Percentiles rank a stretch among this genome's conserved stretches.
These are phyloP conservation scores for Leccinellum luteum DNA, from an alignment of 768 basidiomycete species.

Conservation along the genomic window DNA sequence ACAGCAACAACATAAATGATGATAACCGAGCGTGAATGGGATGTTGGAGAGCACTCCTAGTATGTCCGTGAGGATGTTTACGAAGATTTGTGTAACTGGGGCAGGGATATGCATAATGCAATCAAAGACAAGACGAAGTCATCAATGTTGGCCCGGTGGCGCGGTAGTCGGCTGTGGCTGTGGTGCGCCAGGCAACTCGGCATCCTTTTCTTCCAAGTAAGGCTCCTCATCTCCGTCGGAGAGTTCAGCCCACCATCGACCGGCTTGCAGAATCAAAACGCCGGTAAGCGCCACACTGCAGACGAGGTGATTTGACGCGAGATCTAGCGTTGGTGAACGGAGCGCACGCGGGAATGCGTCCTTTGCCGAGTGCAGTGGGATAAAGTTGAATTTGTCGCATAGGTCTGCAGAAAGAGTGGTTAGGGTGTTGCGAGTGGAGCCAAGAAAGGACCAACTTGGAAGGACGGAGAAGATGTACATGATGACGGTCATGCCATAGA, in stretches of 20 bases:
- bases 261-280: slow-evolving; percentile 80
- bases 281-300: slow-evolving; percentile 87
- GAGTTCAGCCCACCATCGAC: slow-evolving; percentile 81
- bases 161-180: slow-evolving; percentile 3
- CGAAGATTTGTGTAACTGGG: not conserved
- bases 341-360: slow-evolving; percentile 64
- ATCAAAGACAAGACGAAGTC: not conserved
- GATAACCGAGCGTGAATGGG: slow-evolving; percentile 16
- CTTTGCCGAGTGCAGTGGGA: slow-evolving; percentile 50
- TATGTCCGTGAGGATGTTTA: slow-evolving; percentile 8
- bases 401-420: slow-evolving; percentile 42
- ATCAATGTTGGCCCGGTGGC: slow-evolving; percentile 11
- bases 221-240: slow-evolving; percentile 58
- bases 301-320: slow-evolving; percentile 81
- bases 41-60: not conserved
- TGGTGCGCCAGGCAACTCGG: slow-evolving; percentile 15
- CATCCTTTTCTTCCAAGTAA: slow-evolving; percentile 29
- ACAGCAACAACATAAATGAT: slow-evolving; percentile 28
- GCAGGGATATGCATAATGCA: not conserved
- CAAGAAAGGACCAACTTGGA: slow-evolving; percentile 55
- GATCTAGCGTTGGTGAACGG: slow-evolving; percentile 64
- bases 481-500: slow-evolving; percentile 67
- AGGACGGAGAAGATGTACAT: slow-evolving; percentile 78
- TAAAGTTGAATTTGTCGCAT: slow-evolving; percentile 52
- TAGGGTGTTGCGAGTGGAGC: slow-evolving; percentile 1